Conservation (phyloP, 2,329 filamentous ascomycete species). For the Capronia coronata region DNA sequence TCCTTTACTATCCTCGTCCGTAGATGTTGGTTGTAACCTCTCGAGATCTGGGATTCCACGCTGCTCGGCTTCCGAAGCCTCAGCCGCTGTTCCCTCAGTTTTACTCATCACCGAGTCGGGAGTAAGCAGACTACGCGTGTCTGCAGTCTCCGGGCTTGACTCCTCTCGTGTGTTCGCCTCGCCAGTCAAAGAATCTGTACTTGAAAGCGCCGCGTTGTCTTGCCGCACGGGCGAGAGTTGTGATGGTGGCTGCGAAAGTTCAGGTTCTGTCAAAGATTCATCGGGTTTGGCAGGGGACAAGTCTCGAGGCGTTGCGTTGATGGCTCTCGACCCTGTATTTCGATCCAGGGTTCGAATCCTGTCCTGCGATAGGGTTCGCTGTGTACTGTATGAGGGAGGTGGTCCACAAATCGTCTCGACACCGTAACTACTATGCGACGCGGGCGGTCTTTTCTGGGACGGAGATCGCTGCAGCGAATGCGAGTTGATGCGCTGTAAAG, state of each 20-base stretch:
- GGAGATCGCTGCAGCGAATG: conserved; percentile 16
- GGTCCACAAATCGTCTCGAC: conserved; percentile 47
- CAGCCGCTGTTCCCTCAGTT: conserved; percentile 28
- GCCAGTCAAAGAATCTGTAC: conserved; percentile 11
- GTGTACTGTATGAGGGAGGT: conserved; percentile 47
- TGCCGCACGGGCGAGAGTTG: conserved; percentile 5
- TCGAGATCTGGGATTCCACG: conserved; percentile 28
- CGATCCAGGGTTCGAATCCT: conserved; percentile 25
- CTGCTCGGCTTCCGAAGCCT: conserved; percentile 29
- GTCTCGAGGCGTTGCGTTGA: conserved; percentile 8
- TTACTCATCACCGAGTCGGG: conserved; percentile 12
- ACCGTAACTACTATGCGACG: conserved; percentile 45
- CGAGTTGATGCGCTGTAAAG: conserved; percentile 18
- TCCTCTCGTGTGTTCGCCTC: conserved; percentile 9
- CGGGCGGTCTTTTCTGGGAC: conserved; percentile 36
- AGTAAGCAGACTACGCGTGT: conserved; percentile 18
- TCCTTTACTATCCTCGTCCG: conserved; percentile 30
- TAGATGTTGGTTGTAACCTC: conserved; percentile 12
- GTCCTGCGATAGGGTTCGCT: conserved; percentile 36
- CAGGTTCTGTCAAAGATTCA: conserved; percentile 8
- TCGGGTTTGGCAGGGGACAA: conserved; percentile 10
- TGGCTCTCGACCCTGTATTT: conserved; percentile 7
- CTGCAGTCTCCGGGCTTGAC: conserved; percentile 20
- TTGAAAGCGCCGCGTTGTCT: conserved; percentile 6
- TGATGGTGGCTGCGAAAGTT: conserved; percentile 1